phyloP scores from a whole-genome alignment of 306 rosid species.

The Malus domestica region ASM211411v1 NC_041799.1:31215001-31215500 shows the following conservation, averaged over 20 bases:
- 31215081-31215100: constrained; percentile 88
- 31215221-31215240: constrained; percentile 92
- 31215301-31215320: background rate
- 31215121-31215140: constrained; percentile 83
- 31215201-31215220: constrained; percentile 78
- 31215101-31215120: constrained; percentile 92
- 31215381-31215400: constrained; percentile 45
- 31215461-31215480: constrained; percentile 99
- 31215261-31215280: background rate
- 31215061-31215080: constrained; percentile 73
- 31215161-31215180: constrained; percentile 50
- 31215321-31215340: too few species aligned
- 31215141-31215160: constrained; percentile 97
- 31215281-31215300: background rate
- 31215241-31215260: constrained; percentile 35
- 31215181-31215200: constrained; percentile 81
- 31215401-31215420: too few species aligned
- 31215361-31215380: constrained; percentile 50
- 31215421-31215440: too few species aligned
- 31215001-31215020: background rate
- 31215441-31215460: constrained; percentile 92
- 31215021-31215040: background rate
- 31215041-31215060: constrained; percentile 17
- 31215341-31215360: too few species aligned
- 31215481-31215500: constrained; percentile 47